Evolutionary conservation across 2,329 filamentous ascomycete genomes (phyloP).

Genomic region (Hawksworthiomyces lignivorus): DNA sequence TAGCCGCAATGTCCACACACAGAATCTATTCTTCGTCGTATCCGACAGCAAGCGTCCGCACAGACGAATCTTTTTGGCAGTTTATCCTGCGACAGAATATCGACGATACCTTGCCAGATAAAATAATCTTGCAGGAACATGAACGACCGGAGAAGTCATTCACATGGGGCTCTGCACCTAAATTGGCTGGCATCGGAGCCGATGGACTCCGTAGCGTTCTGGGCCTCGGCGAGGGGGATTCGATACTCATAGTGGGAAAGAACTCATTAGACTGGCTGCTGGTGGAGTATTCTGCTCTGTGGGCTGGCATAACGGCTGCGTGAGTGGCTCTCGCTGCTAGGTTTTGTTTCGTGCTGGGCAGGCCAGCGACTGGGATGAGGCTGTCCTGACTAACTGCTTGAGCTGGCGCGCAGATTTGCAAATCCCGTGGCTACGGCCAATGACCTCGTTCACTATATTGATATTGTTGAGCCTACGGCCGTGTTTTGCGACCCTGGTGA

Average conservation of each 20-base stretch:
- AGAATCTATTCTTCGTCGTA: background rate
- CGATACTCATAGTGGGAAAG: background rate
- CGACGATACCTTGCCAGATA: conserved; percentile 5
- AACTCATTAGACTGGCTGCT: conserved; percentile 3
- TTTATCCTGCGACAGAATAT: conserved; percentile 4
- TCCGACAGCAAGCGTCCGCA: background rate
- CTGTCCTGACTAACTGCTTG: too few species aligned
- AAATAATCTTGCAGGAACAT: conserved; percentile 3
- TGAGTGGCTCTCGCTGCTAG: too few species aligned
- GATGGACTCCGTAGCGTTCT: background rate
- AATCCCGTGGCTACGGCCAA: background rate
- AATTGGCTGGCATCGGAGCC: background rate
- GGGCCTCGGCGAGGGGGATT: background rate
- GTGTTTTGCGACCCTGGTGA: conserved; percentile 2
- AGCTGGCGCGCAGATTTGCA: background rate
- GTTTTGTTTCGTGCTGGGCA: too few species aligned
- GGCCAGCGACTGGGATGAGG: too few species aligned
- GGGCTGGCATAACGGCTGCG: conserved; percentile 3
- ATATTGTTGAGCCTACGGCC: background rate
- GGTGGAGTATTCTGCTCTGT: background rate
- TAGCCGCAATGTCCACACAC: too few species aligned
- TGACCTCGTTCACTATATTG: conserved; percentile 3
- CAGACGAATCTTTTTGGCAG: conserved; percentile 5
- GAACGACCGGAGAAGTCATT: background rate
- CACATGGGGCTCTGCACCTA: background rate